Evolutionary conservation across 257 asterid species (phyloP).

Genomic region (Linderniella brevidens): DNA sequence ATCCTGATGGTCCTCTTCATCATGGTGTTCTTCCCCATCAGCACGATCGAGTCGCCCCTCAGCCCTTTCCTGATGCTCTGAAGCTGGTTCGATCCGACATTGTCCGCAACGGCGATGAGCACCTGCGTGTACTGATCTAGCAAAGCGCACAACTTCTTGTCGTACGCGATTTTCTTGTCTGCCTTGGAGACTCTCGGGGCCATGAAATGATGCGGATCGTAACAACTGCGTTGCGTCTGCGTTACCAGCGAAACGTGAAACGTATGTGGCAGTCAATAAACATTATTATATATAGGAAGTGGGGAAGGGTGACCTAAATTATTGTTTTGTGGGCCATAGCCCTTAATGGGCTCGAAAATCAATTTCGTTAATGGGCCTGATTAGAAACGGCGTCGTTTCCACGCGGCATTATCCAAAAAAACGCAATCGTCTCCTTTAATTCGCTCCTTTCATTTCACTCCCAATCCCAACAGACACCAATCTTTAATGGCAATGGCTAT

Average conservation of each 20-base stretch:
- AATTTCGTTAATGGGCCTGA: too few relatives aligned
- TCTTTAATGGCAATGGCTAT: too few relatives aligned
- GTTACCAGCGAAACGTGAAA: conserved; percentile 7
- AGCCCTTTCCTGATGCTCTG: conserved; percentile 65
- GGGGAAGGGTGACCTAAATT: too few relatives aligned
- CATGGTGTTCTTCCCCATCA: conserved; percentile 97
- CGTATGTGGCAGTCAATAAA: conserved; percentile 13
- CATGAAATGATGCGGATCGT: background rate
- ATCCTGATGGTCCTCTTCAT: conserved; percentile 75
- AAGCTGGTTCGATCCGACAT: conserved; percentile 78
- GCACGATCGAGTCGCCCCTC: conserved; percentile 71
- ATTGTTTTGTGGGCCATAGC: too few relatives aligned
- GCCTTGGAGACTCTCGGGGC: conserved; percentile 32
- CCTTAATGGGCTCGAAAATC: too few relatives aligned
- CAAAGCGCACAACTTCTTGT: conserved; percentile 52
- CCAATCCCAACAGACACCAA: too few relatives aligned
- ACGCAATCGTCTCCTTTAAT: too few relatives aligned
- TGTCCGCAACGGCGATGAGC: conserved; percentile 61
- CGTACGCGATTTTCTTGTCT: conserved; percentile 72
- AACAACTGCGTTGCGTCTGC: too few relatives aligned
- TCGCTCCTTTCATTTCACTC: too few relatives aligned
- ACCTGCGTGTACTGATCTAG: conserved; percentile 76
- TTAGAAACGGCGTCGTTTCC: too few relatives aligned
- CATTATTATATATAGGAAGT: too few relatives aligned
- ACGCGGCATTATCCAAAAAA: too few relatives aligned